Evolutionary conservation across 2,329 filamentous ascomycete genomes (phyloP).

Genomic region (Cordyceps cicadae): DNA sequence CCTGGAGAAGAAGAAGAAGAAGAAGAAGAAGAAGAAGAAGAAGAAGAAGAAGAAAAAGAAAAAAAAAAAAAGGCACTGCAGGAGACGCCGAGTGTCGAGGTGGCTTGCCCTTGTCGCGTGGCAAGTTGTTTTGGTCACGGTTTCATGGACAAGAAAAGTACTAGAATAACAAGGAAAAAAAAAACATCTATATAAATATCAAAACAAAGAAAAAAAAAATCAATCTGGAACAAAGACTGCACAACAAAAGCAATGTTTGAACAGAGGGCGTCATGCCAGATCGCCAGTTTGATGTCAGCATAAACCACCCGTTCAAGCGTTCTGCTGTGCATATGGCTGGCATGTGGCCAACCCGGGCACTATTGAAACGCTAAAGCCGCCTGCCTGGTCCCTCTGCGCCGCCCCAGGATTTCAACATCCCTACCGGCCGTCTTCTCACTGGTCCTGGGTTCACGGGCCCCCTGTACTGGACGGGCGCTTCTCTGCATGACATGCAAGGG

Average conservation of each 20-base stretch:
- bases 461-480: background rate
- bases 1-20: too few relatives aligned
- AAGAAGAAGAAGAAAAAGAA: too few relatives aligned
- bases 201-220: background rate
- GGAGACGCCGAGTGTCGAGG: background rate
- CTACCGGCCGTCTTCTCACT: background rate
- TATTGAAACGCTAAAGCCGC: constrained; percentile 7
- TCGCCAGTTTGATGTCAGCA: background rate
- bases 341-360: background rate
- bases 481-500: constrained; percentile 2
- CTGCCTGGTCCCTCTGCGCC: background rate
- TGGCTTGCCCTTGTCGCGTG: constrained; percentile 1
- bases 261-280: constrained; percentile 8
- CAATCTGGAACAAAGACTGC: constrained; percentile 1
- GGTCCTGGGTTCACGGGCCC: too few relatives aligned
- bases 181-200: too few relatives aligned
- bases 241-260: background rate
- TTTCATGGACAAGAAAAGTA: background rate
- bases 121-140: background rate
- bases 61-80: background rate
- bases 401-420: background rate
- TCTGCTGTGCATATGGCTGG: background rate
- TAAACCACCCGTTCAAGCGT: background rate
- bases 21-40: background rate
- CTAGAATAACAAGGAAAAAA: background rate